Evolutionary conservation across 495 filamentous ascomycete genomes (phyloP), one percentile per base, ranked within the genome.

Genomic region (Xylaria palmicola): DNA sequence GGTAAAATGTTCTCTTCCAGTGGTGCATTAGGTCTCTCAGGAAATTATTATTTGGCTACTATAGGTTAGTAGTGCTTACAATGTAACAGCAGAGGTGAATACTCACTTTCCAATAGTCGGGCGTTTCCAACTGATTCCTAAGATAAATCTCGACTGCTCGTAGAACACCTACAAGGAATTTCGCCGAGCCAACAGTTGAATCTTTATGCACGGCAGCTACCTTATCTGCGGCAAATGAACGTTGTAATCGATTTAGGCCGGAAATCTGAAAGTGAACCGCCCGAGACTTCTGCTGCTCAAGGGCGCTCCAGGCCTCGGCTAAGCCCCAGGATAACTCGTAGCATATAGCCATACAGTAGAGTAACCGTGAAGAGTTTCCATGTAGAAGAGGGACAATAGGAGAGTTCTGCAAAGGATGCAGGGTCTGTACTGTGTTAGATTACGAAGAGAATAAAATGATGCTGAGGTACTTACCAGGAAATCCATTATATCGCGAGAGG

Each of bases 191-290:
- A 6, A 74, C 71, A 6, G 89, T 91, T 6, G 87, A 82, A 60
- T 92, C 88, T 43, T 86, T 86, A 56, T 83, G 81, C 19, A 87
- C 77, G 9, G 81, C 79, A 22, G 83, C 81, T 26, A 88, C 81
- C 9, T 82, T 81, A 50, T 70, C 72, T 9, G 83, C 81, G 13
- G 85, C 79, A 44, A 84, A 72, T 9, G 90, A 92, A 50, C 88
- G 76, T 72, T 92, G 87, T 17, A 93, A 73, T 3, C 86, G 81
- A 60, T 84, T 90, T 80, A 90, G 80, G 47, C 84, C 77, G 7
- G 83, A 85, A 26, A 86, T 81, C 63, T 86, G 86, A 61, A 77
- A 69, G 9, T 75, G 65, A 7, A 69, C 68, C 47, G 75, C 64
- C 6, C 60, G 70, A n/a, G 43, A 53, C 6, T 74, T 67, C 50